phyloP scores from a whole-genome alignment of 148 eudicot genomes.

The Salicornia ramosissima region DNA sequence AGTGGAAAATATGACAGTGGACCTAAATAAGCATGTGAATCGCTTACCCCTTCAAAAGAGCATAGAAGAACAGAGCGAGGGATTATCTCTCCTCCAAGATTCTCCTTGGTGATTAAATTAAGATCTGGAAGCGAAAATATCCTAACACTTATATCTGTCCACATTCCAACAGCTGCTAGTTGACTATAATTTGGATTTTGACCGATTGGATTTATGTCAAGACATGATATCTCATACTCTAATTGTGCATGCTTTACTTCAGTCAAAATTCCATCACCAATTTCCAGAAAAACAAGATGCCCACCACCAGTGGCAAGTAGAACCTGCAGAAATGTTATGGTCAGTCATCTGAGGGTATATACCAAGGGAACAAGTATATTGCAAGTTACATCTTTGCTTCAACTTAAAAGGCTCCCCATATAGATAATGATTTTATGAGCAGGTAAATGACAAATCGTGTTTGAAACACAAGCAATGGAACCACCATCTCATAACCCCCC shows the following conservation, averaged over 20 bases:
- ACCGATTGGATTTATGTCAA: conserved; percentile 91
- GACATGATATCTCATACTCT: conserved; percentile 89
- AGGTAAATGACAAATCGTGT: neutral
- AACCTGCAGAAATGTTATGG: conserved; percentile 48
- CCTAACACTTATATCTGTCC: conserved; percentile 94
- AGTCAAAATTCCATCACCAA: conserved; percentile 69
- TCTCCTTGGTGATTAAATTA: conserved; percentile 74
- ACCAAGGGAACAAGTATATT: neutral
- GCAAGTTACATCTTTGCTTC: neutral
- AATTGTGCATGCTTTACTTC: conserved; percentile 73
- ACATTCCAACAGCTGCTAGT: conserved; percentile 98
- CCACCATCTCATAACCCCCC: no score
- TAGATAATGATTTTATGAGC: no score
- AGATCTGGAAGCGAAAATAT: conserved; percentile 89
- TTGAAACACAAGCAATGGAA: neutral
- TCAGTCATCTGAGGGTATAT: neutral
- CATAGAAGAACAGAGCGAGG: conserved; percentile 97
- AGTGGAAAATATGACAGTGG: no score
- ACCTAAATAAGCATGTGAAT: neutral
- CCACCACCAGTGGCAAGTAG: conserved; percentile 91
- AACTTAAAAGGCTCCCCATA: no score
- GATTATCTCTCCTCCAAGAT: conserved; percentile 91
- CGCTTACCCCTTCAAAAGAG: conserved; percentile 92
- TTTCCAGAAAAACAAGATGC: conserved; percentile 86
- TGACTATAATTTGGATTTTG: conserved; percentile 66